These are phyloP conservation scores for Cubamyces lactineus DNA, from an alignment of 768 basidiomycete genomes.

Conservation along the genomic window DNA sequence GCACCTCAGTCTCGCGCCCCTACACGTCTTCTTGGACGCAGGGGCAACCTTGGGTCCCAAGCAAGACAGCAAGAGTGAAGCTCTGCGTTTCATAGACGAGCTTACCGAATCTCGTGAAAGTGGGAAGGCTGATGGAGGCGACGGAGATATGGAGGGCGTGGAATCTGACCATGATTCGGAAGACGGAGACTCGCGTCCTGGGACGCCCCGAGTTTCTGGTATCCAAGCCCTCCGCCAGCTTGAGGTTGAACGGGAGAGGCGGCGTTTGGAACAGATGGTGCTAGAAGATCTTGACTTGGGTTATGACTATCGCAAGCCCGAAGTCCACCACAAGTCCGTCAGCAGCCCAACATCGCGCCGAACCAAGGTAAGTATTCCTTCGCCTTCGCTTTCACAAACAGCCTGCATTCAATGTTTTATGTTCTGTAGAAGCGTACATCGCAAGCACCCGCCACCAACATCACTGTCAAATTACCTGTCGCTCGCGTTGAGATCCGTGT, in stretches of 20 bases:
- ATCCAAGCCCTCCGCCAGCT: slow-evolving; percentile 5
- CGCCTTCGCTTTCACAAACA: too few species aligned
- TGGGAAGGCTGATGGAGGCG: neutral
- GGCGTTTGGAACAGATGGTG: slow-evolving; percentile 54
- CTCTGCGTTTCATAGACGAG: slow-evolving; percentile 54
- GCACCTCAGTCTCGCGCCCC: slow-evolving; percentile 53
- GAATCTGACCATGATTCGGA: slow-evolving; percentile 32
- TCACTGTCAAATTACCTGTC: slow-evolving; percentile 52
- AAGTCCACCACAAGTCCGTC: neutral
- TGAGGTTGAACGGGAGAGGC: slow-evolving; percentile 37
- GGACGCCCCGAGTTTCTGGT: slow-evolving; percentile 37
- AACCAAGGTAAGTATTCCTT: slow-evolving; percentile 18
- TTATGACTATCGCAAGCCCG: slow-evolving; percentile 44
- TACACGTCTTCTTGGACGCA: slow-evolving; percentile 82
- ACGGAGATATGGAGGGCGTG: slow-evolving; percentile 16
- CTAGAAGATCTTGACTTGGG: slow-evolving; percentile 63
- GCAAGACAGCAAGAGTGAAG: slow-evolving; percentile 32
- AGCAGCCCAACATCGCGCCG: neutral
- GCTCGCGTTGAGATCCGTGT: slow-evolving; percentile 71
- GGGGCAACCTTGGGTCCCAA: slow-evolving; percentile 43
- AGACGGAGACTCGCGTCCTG: slow-evolving; percentile 44
- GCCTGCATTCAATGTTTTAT: neutral
- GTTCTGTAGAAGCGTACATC: neutral
- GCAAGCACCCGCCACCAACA: neutral
- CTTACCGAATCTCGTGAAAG: slow-evolving; percentile 29